Evolutionary conservation across 2,329 filamentous ascomycete species (phyloP).

Genomic region (Phyllosticta citrichinensis): DNA sequence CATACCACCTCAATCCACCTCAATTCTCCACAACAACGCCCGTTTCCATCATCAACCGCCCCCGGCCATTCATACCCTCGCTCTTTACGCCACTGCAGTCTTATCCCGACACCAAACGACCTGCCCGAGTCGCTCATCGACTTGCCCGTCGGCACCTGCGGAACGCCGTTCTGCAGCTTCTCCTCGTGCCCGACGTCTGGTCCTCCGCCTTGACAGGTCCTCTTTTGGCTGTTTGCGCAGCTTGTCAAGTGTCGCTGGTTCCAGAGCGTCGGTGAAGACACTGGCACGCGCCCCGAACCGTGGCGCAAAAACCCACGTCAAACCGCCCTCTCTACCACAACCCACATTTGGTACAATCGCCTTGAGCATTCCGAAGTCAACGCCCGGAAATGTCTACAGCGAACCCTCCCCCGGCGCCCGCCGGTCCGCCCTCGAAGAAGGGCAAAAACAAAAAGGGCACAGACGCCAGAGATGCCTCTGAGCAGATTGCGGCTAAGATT

Average conservation of each 20-base stretch:
- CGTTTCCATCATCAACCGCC: not conserved
- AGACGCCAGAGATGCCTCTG: slow-evolving; percentile 82
- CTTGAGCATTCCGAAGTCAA: not conserved
- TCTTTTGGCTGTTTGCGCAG: not conserved
- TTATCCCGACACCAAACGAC: not conserved
- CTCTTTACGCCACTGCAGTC: not conserved
- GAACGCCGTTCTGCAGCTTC: not conserved
- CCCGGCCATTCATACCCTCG: not conserved
- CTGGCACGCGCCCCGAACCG: slow-evolving; percentile 3
- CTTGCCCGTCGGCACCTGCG: not conserved
- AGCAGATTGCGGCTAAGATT: slow-evolving; percentile 85
- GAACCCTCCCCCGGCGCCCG: slow-evolving; percentile 5
- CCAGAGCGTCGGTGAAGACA: not conserved
- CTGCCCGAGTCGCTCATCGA: not conserved
- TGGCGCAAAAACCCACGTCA: slow-evolving; percentile 26
- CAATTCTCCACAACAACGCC: not conserved
- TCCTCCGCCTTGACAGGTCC: not conserved
- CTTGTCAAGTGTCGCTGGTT: not conserved
- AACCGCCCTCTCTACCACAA: not conserved
- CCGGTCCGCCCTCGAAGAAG: slow-evolving; percentile 53
- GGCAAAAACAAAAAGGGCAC: slow-evolving; percentile 70
- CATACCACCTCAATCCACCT: not conserved
- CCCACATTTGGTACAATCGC: not conserved
- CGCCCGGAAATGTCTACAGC: not conserved
- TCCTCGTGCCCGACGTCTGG: not conserved